phyloP scores from a whole-genome alignment of 2,329 filamentous ascomycete species.

The Neofusicoccum laricinum region DNA sequence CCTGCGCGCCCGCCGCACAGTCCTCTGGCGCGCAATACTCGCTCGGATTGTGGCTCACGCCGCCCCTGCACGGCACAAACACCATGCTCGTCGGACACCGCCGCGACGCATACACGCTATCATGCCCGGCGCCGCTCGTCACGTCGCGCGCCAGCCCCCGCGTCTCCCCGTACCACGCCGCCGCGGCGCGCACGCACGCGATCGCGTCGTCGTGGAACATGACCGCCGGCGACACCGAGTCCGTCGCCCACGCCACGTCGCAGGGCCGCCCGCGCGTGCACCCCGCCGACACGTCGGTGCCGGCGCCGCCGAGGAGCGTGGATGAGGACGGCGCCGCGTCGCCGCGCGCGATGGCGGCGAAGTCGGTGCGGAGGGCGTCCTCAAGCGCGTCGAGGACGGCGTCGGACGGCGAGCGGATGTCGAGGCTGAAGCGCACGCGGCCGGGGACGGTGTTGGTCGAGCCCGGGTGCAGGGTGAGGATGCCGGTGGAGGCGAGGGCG shows the following conservation, averaged over 20 bases:
- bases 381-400: slow-evolving; percentile 58
- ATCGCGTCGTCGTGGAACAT: slow-evolving; percentile 68
- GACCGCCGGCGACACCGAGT: slow-evolving; percentile 61
- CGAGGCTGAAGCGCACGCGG: slow-evolving; percentile 64
- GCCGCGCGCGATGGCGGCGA: slow-evolving; percentile 52
- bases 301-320: slow-evolving; percentile 29
- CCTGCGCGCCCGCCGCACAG: slow-evolving; percentile 40
- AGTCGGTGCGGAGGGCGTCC: slow-evolving; percentile 54
- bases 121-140: slow-evolving; percentile 64
- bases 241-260: slow-evolving; percentile 57
- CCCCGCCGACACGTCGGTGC: slow-evolving; percentile 50
- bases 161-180: slow-evolving; percentile 49
- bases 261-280: slow-evolving; percentile 51
- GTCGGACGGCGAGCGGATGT: slow-evolving; percentile 62
- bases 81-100: slow-evolving; percentile 44
- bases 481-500: slow-evolving; percentile 68
- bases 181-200: slow-evolving; percentile 59
- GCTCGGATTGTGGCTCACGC: slow-evolving; percentile 38
- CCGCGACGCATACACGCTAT: slow-evolving; percentile 47
- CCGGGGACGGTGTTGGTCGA: slow-evolving; percentile 74
- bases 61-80: slow-evolving; percentile 37
- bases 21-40: slow-evolving; percentile 36
- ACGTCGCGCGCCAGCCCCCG: slow-evolving; percentile 60
- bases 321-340: background rate
- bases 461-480: slow-evolving; percentile 63